Conservation (phyloP, 139 green algal species). For the Haematococcus lacustris region DNA sequence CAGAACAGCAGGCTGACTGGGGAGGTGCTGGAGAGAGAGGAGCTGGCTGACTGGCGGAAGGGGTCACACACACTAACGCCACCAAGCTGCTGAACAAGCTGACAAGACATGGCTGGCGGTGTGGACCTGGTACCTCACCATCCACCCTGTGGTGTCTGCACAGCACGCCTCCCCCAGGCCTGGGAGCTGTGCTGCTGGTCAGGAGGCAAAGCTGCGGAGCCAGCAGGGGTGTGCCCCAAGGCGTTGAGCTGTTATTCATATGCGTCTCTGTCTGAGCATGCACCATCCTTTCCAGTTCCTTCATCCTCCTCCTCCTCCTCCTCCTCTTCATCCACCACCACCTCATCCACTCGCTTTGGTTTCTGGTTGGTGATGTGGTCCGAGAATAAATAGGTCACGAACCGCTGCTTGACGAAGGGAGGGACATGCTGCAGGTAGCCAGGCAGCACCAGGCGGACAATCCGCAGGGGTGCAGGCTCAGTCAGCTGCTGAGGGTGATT, state of each 20-base stretch:
- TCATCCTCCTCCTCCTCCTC: constrained; percentile 8
- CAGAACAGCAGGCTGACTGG: too few species aligned
- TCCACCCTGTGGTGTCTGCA: too few species aligned
- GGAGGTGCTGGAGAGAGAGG: too few species aligned
- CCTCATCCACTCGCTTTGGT: background rate
- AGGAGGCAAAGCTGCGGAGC: too few species aligned
- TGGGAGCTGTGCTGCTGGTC: too few species aligned
- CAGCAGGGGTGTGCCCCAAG: too few species aligned
- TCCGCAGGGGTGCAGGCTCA: background rate
- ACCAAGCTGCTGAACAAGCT: too few species aligned
- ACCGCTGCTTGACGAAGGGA: constrained; percentile 24
- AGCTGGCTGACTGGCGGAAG: too few species aligned
- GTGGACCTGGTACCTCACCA: too few species aligned
- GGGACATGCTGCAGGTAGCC: constrained; percentile 7
- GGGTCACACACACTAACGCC: too few species aligned
- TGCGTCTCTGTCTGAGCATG: background rate
- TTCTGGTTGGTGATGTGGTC: constrained; percentile 37
- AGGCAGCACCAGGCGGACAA: background rate
- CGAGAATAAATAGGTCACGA: constrained; percentile 49
- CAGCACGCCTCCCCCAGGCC: too few species aligned
- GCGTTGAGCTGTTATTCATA: background rate
- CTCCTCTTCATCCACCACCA: constrained; percentile 8
- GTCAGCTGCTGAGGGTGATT: background rate
- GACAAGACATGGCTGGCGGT: too few species aligned
- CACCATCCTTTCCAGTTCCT: background rate